These are phyloP conservation scores for Sherardia arvensis DNA, from an alignment of 257 asterid species.

Conservation along the genomic window DNA sequence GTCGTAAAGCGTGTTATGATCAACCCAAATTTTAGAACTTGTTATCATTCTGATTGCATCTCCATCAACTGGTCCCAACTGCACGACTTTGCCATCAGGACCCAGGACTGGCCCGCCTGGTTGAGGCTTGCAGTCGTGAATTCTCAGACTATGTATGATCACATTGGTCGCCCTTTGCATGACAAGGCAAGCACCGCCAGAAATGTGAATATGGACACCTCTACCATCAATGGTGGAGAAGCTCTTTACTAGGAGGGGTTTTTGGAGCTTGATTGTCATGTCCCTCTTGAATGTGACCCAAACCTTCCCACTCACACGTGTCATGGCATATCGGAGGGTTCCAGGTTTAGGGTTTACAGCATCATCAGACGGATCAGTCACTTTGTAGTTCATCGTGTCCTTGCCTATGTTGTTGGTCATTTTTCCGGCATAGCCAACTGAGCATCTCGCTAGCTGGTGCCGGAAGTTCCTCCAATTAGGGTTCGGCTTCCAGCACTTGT, in stretches of 20 bases:
- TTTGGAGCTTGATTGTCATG: too few relatives aligned
- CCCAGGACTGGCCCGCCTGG: constrained; percentile 42
- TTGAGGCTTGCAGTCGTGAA: constrained; percentile 58
- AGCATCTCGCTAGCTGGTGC: too few relatives aligned
- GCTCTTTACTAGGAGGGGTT: too few relatives aligned
- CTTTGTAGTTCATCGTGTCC: too few relatives aligned
- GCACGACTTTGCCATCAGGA: constrained; percentile 26
- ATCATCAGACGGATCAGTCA: too few relatives aligned
- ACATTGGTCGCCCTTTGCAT: constrained; percentile 55
- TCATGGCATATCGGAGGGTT: constrained; percentile 56
- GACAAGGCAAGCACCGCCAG: constrained; percentile 49
- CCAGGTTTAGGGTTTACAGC: constrained; percentile 57
- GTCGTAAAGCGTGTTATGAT: constrained; percentile 33
- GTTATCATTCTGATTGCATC: too few relatives aligned
- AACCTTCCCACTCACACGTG: constrained; percentile 43
- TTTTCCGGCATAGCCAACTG: too few relatives aligned
- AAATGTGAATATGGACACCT: too few relatives aligned
- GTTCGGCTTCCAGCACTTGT: constrained; percentile 55
- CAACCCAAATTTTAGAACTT: too few relatives aligned
- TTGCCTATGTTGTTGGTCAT: too few relatives aligned
- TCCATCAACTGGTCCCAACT: constrained; percentile 53
- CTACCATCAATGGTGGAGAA: too few relatives aligned
- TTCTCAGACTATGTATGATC: constrained; percentile 60
- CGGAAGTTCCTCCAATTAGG: constrained; percentile 44
- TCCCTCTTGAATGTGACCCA: constrained; percentile 64